Base-by-base conservation (phyloP, 2,329 filamentous ascomycete genomes). In the Neonectria neomacrospora region DNA sequence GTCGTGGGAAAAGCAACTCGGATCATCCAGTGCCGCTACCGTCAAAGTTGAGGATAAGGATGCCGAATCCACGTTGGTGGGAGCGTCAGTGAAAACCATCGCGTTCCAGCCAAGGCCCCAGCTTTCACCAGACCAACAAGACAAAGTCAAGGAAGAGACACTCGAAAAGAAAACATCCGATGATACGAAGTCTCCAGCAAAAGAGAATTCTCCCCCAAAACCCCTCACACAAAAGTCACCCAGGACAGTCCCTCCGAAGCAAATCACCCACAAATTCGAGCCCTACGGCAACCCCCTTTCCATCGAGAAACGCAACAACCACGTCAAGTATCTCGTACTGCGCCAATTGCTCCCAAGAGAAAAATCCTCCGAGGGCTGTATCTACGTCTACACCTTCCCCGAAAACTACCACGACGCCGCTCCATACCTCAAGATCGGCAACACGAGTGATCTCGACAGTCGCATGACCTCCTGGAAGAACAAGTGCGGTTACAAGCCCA, bases 341-440 rank as follows among this genome's bases (percentile, higher is more conserved):
- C 26, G 66, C 3, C 34, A 61, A 1, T 58, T 73, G 0, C 7
- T 16, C 1, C 0, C 37, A 0, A 1, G 2, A 3, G 63, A 69
- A 61, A 62, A 14, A 8, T 0, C 20, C 2, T 48, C 18, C 3
- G 34, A 32, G 6, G 75, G 75, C 3, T 58, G 34, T 20, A 64
- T 76, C 8, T 77, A 77, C 28, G 62, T 69, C 10, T 77, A 72
- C 37, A 69, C 61, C 2, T 72, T 72, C 20, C 66, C 72, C 2
- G 51, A 62, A 7, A 69, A 60, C 16, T 65, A 70, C 18, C 58
- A 53, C 20, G 55, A 60, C 16, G 56, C 50, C 3, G 30, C 64
- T 3, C 65, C 66, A 6, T 64, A 70, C 22, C 63, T 77, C 63
- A 78, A 78, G 55, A 77, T 78, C n/a, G 76, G 76, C 20, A 67